Evolutionary conservation across 108 stramenopile genomes (phyloP).

Genomic region (Cyclotella choctawhatcheeana): DNA sequence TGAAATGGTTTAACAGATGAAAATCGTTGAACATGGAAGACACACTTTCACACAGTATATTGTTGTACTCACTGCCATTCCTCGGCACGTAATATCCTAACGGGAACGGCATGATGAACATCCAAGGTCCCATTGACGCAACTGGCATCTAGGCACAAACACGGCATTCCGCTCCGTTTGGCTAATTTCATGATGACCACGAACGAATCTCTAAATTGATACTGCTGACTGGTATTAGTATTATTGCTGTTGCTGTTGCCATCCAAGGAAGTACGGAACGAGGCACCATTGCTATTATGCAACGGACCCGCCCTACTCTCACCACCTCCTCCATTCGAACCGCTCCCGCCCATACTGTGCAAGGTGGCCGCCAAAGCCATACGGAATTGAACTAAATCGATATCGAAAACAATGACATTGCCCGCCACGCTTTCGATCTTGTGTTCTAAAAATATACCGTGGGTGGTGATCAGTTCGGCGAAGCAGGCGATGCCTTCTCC

Average conservation of each 20-base stretch:
- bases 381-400: constrained; percentile 75
- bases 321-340: constrained; percentile 10
- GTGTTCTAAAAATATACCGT: constrained; percentile 79
- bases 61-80: constrained; percentile 71
- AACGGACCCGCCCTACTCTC: constrained; percentile 33
- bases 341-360: constrained; percentile 38
- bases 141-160: constrained; percentile 80
- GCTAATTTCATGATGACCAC: constrained; percentile 77
- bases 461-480: constrained; percentile 66
- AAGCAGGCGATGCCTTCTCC: constrained; percentile 85
- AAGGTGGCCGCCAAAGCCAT: constrained; percentile 78
- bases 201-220: constrained; percentile 19
- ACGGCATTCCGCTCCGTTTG: constrained; percentile 80
- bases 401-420: constrained; percentile 88
- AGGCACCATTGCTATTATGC: constrained; percentile 45
- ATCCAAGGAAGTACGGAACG: constrained; percentile 21
- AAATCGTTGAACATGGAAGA: background rate
- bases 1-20: background rate
- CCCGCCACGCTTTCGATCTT: constrained; percentile 82
- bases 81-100: constrained; percentile 68
- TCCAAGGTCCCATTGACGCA: constrained; percentile 67
- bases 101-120: constrained; percentile 88
- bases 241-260: background rate
- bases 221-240: background rate
- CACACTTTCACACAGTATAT: background rate